These are phyloP conservation scores for Candida incommunis DNA, from an alignment of 805 yeast genomes.

Conservation along the genomic window DNA sequence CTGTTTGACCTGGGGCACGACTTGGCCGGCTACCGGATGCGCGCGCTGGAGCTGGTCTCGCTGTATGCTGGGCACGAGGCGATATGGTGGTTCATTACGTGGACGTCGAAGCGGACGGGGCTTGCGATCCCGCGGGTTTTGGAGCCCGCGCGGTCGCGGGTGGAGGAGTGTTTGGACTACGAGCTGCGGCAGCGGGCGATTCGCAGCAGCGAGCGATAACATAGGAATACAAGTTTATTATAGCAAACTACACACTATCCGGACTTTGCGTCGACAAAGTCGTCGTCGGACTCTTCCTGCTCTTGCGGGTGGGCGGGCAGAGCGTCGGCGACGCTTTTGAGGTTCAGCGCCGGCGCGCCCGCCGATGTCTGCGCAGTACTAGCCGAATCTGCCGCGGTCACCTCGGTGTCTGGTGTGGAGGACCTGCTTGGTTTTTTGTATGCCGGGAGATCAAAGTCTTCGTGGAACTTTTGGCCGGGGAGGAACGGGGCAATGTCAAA, in stretches of 20 bases:
- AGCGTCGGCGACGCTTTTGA: conserved; percentile 8
- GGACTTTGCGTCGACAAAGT: conserved; percentile 15
- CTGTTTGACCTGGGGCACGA: conserved; percentile 7
- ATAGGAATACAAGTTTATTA: too few relatives aligned
- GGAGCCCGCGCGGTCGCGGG: neutral
- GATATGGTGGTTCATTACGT: conserved; percentile 9
- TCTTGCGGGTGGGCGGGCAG: conserved; percentile 7
- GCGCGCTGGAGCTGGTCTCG: conserved; percentile 1
- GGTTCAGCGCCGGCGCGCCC: too few relatives aligned
- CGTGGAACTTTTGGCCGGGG: conserved; percentile 64
- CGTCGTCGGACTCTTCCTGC: conserved; percentile 11
- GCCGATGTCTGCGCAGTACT: too few relatives aligned
- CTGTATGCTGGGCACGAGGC: conserved; percentile 12
- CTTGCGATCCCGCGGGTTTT: neutral
- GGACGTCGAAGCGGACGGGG: neutral
- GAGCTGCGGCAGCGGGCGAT: neutral
- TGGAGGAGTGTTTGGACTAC: neutral
- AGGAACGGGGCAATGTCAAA: conserved; percentile 61
- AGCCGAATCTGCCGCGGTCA: too few relatives aligned
- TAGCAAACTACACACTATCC: too few relatives aligned
- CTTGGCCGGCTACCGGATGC: conserved; percentile 1
- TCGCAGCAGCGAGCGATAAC: too few relatives aligned
- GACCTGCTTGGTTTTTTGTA: conserved; percentile 29
- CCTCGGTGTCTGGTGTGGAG: neutral
- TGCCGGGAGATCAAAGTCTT: conserved; percentile 57